These are phyloP conservation scores for Trichoderma simmonsii DNA, from an alignment of 2,329 filamentous ascomycete species.

Conservation along the genomic window DNA sequence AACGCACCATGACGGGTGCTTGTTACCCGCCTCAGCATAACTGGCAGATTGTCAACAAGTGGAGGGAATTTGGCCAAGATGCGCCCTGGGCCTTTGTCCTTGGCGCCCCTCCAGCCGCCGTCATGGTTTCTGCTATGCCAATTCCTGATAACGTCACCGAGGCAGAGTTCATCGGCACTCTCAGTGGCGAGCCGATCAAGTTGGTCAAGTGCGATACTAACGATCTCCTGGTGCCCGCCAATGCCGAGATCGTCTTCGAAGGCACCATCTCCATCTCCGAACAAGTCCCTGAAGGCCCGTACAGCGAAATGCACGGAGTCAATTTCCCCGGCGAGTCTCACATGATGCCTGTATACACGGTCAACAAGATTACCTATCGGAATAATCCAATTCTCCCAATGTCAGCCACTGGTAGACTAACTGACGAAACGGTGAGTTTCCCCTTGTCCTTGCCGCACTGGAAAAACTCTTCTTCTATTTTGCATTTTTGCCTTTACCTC, in stretches of 20 bases:
- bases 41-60: neutral
- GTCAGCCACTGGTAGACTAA: neutral
- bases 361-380: neutral
- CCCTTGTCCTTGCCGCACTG: neutral
- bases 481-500: neutral
- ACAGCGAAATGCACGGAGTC: neutral
- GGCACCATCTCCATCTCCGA: neutral
- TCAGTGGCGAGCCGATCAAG: neutral
- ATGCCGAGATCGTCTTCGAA: neutral
- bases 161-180: neutral
- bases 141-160: neutral
- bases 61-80: neutral
- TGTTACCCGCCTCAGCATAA: neutral
- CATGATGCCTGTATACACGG: neutral
- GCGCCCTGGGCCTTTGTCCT: neutral
- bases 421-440: neutral
- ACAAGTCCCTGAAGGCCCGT: neutral
- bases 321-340: neutral
- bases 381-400: neutral
- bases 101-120: neutral
- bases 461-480: too few relatives aligned
- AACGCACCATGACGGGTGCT: neutral
- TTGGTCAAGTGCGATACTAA: neutral
- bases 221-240: neutral
- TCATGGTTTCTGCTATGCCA: neutral